A percentile compares a stretch with the other conserved stretches of the same genome.
phyloP scores from a whole-genome alignment of 73 alveolate genomes.

The Paramecium tetraurelia region DNA sequence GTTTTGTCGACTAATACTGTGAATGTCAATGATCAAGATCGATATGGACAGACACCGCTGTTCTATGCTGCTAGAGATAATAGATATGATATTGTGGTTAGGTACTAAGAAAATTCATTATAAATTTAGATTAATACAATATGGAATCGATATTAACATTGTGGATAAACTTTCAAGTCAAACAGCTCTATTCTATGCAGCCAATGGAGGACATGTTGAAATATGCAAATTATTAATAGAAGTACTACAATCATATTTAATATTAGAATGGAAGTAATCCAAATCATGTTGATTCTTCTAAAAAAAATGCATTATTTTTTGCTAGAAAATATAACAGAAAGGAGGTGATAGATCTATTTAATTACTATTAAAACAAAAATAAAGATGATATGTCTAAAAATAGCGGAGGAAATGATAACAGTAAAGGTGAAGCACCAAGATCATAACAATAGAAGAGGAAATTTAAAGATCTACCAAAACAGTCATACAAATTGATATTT shows the following conservation, averaged over 20 bases:
- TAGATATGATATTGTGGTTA: conserved; percentile 54
- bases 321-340: conserved; percentile 76
- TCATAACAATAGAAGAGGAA: background rate
- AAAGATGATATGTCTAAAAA: conserved; percentile 48
- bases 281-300: conserved; percentile 75
- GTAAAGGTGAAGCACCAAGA: conserved; percentile 34
- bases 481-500: conserved; percentile 38
- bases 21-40: conserved; percentile 48
- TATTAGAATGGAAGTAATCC: conserved; percentile 72
- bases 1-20: conserved; percentile 6
- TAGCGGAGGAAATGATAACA: conserved; percentile 25
- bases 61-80: conserved; percentile 87
- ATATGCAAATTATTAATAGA: conserved; percentile 75
- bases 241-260: background rate
- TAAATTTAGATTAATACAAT: conserved; percentile 61
- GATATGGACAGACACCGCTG: conserved; percentile 75
- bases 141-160: conserved; percentile 77
- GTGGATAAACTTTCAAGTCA: conserved; percentile 79
- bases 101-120: background rate
- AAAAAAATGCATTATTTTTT: conserved; percentile 75
- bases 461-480: conserved; percentile 26
- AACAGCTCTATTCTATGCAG: conserved; percentile 89
- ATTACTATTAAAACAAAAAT: background rate
- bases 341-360: conserved; percentile 69
- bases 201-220: conserved; percentile 90